Base-by-base conservation (phyloP, 2,329 filamentous ascomycete species). In the Zymoseptoria crescenta region DNA sequence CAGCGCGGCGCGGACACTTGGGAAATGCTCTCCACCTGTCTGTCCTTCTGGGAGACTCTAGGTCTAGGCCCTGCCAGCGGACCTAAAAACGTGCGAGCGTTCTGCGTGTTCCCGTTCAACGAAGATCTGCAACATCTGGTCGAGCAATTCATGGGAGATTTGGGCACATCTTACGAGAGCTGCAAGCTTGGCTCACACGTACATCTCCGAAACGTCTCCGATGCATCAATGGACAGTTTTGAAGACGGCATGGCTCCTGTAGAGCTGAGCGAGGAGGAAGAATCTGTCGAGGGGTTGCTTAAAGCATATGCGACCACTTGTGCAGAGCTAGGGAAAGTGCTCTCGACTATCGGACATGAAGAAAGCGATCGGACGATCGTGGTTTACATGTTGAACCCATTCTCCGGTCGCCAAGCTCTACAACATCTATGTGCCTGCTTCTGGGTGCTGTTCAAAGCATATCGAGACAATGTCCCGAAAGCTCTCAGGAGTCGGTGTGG, bases 1-100 rank as follows among this genome's bases (percentile, higher is more conserved):
- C 85, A 86, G 54, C 81, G 89, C 56, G 83, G 85, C 20, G 87
- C 91, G 48, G 80, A 81, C 1, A 83, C 82, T 53, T 81, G 91
- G 58, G 89, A 91, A 9, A 78, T 95, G 48, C 77, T 93, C 21
- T 88, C 90, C 1, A 83, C 89, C 0, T 87, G 88, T 0, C 76
- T 93, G 20, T 76, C 81, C 0, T 96, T 94, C 68, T 95, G 90
- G 91, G 89, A 94, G 69, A 85, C 86, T 52, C 76, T 95, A 19
- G 88, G 89, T 0, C 79, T 96, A 1, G 84, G 84, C 1, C 90
- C 90, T 3, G 83, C 83, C 8, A 83, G 83, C 59, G 87, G 88
- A 0, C 69, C 78, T 7, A 95, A 95, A 71, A 83, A 93, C 61
- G 76, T 94, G 29, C 80, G 81, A 41, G 82, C 85, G 0, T 81